These are phyloP conservation scores for Tolypocladium nubicola DNA, from an alignment of 2,329 filamentous ascomycete genomes.

Conservation along the genomic window DNA sequence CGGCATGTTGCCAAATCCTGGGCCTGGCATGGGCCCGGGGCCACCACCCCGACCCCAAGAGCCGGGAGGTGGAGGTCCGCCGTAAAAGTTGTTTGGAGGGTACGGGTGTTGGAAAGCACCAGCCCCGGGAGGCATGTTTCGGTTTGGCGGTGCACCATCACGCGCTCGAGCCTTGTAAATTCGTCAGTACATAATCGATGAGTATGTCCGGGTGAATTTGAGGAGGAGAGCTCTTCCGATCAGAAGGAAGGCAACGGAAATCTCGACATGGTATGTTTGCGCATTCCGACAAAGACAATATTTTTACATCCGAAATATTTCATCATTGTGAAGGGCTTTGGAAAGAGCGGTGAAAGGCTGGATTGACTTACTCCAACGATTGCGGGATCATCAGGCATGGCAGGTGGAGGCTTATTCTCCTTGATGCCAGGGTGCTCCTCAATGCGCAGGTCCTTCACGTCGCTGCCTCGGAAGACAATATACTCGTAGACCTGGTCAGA, in stretches of 20 bases:
- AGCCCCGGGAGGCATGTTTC: conserved; percentile 21
- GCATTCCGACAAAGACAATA: conserved; percentile 71
- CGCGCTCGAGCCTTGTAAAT: conserved; percentile 28
- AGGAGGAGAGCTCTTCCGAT: conserved; percentile 28
- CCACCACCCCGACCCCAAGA: conserved; percentile 43
- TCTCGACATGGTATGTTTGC: conserved; percentile 90
- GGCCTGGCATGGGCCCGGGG: conserved; percentile 45
- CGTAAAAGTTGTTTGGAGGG: conserved; percentile 36
- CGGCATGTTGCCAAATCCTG: conserved; percentile 60
- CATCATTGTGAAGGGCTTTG: conserved; percentile 54
- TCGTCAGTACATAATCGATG: conserved; percentile 13
- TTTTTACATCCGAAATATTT: conserved; percentile 97
- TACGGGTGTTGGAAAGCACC: conserved; percentile 33
- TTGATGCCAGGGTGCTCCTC: conserved; percentile 70
- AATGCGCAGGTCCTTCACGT: conserved; percentile 95
- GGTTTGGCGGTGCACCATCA: conserved; percentile 20
- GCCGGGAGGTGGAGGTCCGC: conserved; percentile 38
- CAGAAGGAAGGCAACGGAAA: conserved; percentile 99
- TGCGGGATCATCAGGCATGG: conserved; percentile 86
- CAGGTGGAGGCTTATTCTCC: conserved; percentile 63
- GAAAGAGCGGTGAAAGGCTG: conserved; percentile 1
- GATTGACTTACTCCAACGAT: conserved; percentile 85
- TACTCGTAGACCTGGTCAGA: conserved; percentile 93
- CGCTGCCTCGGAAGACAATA: conserved; percentile 95
- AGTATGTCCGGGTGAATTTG: conserved; percentile 7